These are phyloP conservation scores for Auricularia cornea DNA, from an alignment of 768 basidiomycete species.

Conservation along the genomic window DNA sequence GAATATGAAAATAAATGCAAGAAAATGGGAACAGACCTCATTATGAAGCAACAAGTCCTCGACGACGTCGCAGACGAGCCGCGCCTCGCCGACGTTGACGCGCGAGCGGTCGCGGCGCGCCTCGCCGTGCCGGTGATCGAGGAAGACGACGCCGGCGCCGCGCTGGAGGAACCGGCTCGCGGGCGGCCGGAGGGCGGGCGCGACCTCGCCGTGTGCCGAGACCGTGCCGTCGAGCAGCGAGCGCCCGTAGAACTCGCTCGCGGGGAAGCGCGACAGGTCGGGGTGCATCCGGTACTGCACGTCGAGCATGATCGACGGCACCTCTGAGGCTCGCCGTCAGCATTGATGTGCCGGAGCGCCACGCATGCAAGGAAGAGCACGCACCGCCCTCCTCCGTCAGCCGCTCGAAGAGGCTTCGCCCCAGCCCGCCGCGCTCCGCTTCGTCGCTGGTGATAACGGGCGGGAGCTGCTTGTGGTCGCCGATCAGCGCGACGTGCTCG, in stretches of 20 bases:
- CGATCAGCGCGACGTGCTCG: slow-evolving; percentile 78
- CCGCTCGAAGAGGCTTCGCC: slow-evolving; percentile 80
- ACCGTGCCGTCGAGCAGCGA: slow-evolving; percentile 70
- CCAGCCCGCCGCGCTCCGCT: slow-evolving; percentile 65
- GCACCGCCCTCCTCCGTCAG: slow-evolving; percentile 74
- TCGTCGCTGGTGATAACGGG: slow-evolving; percentile 76
- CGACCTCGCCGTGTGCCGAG: slow-evolving; percentile 37
- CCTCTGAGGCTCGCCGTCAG: slow-evolving; percentile 33
- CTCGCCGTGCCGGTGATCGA: slow-evolving; percentile 72
- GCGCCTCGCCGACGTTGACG: slow-evolving; percentile 69
- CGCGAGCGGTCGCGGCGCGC: slow-evolving; percentile 59
- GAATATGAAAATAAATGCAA: neutral
- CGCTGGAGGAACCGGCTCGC: slow-evolving; percentile 40
- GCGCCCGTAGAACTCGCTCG: slow-evolving; percentile 70
- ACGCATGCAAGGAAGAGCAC: slow-evolving; percentile 21
- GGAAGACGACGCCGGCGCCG: slow-evolving; percentile 57
- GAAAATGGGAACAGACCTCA: slow-evolving; percentile 36
- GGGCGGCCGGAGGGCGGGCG: slow-evolving; percentile 52
- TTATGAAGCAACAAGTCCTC: slow-evolving; percentile 75
- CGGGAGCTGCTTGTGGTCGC: slow-evolving; percentile 95
- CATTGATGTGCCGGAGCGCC: no score
- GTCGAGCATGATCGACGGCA: slow-evolving; percentile 89
- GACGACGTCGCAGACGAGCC: slow-evolving; percentile 68
- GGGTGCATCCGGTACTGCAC: slow-evolving; percentile 98
- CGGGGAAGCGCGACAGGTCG: slow-evolving; percentile 78